Percentiles rank a stretch among this genome's conserved stretches.
phyloP scores from a whole-genome alignment of 768 basidiomycete species.

The Lentinus brumalis region DNA sequence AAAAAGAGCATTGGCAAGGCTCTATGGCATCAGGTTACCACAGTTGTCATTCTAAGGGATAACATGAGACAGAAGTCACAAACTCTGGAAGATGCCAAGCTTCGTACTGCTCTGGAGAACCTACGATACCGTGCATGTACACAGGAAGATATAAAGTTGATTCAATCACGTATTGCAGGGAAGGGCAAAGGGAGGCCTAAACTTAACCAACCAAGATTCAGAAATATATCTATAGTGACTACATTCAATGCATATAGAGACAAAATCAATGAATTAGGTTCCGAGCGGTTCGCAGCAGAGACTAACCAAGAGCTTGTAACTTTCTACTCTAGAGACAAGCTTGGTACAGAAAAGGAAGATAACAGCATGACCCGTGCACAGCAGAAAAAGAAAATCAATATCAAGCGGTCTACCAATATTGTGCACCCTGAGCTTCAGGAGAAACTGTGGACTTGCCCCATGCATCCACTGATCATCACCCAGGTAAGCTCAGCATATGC shows the following conservation, averaged over 20 bases:
- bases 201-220: slow-evolving; percentile 26
- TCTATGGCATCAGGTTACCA: slow-evolving; percentile 21
- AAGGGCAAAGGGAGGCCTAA: neutral
- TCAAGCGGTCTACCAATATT: too few relatives aligned
- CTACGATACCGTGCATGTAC: slow-evolving; percentile 44
- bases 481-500: too few relatives aligned
- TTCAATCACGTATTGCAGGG: slow-evolving; percentile 30
- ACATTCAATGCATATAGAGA: slow-evolving; percentile 39
- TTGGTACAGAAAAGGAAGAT: too few relatives aligned
- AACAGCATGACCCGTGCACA: too few relatives aligned
- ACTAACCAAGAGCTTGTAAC: slow-evolving; percentile 23
- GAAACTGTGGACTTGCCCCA: too few relatives aligned
- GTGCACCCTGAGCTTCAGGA: too few relatives aligned
- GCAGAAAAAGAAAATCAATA: too few relatives aligned
- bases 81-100: slow-evolving; percentile 26
- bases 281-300: slow-evolving; percentile 37
- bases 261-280: slow-evolving; percentile 37
- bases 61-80: slow-evolving; percentile 19
- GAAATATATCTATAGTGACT: slow-evolving; percentile 42
- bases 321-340: too few relatives aligned
- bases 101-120: slow-evolving; percentile 36
- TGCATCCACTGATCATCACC: too few relatives aligned
- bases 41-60: slow-evolving; percentile 20
- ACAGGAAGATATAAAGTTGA: slow-evolving; percentile 37
- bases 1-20: slow-evolving; percentile 14